Evolutionary conservation across 2,329 filamentous ascomycete genomes (phyloP).

Genomic region (Capronia americana): DNA sequence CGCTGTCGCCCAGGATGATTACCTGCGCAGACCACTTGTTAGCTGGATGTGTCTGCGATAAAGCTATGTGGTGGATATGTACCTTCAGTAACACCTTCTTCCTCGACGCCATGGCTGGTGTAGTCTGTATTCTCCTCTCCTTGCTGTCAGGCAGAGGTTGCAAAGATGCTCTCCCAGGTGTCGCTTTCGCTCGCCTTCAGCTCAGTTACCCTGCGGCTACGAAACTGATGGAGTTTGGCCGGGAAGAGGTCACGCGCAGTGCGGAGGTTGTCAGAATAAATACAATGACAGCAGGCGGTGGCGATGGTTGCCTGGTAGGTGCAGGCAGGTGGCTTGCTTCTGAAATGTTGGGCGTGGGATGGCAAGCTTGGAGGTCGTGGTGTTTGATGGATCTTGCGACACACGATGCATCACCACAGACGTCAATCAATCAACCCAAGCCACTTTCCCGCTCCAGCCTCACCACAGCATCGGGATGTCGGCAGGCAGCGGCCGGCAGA

Average conservation of each 20-base stretch:
- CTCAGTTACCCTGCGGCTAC: conserved; percentile 10
- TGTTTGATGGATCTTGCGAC: conserved; percentile 9
- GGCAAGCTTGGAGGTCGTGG: neutral
- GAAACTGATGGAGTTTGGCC: conserved; percentile 5
- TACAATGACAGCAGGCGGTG: neutral
- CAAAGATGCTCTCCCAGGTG: neutral
- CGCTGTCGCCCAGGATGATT: conserved; percentile 98
- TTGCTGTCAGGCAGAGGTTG: neutral
- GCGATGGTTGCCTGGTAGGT: neutral
- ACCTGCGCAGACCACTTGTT: conserved; percentile 65
- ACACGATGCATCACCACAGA: conserved; percentile 4
- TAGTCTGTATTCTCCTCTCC: conserved; percentile 4
- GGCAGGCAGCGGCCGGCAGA: neutral
- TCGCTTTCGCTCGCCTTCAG: conserved; percentile 8
- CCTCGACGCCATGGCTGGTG: conserved; percentile 69
- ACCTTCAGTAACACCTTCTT: conserved; percentile 95
- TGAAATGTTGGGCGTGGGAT: neutral
- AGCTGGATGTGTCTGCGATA: conserved; percentile 23
- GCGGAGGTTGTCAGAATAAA: neutral
- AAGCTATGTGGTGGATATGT: conserved; percentile 40
- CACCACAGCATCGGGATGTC: neutral
- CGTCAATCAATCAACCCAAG: conserved; percentile 4
- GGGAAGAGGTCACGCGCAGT: conserved; percentile 19
- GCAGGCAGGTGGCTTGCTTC: neutral
- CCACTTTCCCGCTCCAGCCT: conserved; percentile 7